Evolutionary conservation across 495 filamentous ascomycete genomes (phyloP), one percentile per base, ranked within the genome.

Genomic region (Xeromyces bisporus): DNA sequence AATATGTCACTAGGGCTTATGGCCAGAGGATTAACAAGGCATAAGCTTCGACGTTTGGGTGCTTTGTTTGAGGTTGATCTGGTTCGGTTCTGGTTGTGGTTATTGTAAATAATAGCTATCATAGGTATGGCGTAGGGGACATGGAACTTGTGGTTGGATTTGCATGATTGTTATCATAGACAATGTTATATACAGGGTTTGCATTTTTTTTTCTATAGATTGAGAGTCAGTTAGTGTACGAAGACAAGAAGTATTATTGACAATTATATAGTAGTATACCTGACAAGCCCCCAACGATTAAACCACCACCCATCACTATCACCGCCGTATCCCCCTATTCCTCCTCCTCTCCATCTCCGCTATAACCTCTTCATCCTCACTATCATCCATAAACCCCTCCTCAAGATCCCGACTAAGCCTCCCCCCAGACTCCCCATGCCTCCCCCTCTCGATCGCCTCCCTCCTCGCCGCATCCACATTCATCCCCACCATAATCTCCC

Each of bases 1-100:
- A 93, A 50, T 97, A 94, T 48, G 89, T 81, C 38, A 94, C 89
- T 42, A 92, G 80, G 73, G 75, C 87, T 6, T 96, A 94, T 55
- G 87, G 87, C 34, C 71, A 89, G 71, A 65, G 85, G 36, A 62
- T 64, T 44, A 69, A 71, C 56, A 62, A 46, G 46, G 47, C 45
- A 37, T 39, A 33, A n/a, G 16, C 12, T 3, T 21, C 7, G 17
- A 4, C 20, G 20, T 9, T 21, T 21, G 4, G 20, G 20, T 4
- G 20, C 5, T 21, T 21, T 21, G 5, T 21, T 21, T 21, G 20
- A 21, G 20, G 4, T 21, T 9, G 9, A 21, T 4, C 9, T 21
- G 20, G 4, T 9, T 21, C 20, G 20, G 9, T 21, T 21, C 20
- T 21, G 5, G 20, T n/a, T n/a, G n/a, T n/a, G n/a, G n/a, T n/a